These are phyloP conservation scores for Hypomyces rosellus DNA, from an alignment of 2,329 filamentous ascomycete species.

Conservation along the genomic window DNA sequence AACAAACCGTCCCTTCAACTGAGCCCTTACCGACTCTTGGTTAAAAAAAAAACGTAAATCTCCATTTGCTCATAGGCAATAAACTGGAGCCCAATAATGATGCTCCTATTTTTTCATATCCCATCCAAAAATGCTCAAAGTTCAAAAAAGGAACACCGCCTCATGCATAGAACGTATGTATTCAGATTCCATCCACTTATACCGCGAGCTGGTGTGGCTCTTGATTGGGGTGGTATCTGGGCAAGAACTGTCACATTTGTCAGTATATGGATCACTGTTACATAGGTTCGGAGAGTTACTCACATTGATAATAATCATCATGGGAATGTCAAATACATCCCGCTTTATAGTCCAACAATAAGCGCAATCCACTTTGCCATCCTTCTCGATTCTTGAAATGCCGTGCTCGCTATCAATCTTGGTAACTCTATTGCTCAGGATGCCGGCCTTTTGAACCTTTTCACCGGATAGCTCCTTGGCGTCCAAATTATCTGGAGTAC, in stretches of 20 bases:
- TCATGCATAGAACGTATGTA: conserved; percentile 11
- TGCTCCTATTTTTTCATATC: not conserved
- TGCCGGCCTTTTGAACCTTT: conserved; percentile 37
- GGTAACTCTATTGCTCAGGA: conserved; percentile 53
- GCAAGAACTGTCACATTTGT: conserved; percentile 44
- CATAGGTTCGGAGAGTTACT: conserved; percentile 37
- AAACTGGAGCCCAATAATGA: not conserved
- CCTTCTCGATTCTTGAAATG: conserved; percentile 74
- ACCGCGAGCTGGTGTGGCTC: conserved; percentile 51
- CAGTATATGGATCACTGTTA: conserved; percentile 9
- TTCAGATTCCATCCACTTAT: conserved; percentile 21
- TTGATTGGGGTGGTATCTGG: conserved; percentile 53
- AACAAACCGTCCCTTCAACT: not conserved
- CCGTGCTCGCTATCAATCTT: conserved; percentile 67
- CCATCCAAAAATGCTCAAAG: not conserved
- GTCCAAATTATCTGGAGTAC: conserved; percentile 57
- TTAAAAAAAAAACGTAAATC: not conserved
- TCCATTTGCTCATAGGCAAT: not conserved
- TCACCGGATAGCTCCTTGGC: conserved; percentile 36
- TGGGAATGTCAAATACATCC: conserved; percentile 96
- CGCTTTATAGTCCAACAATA: conserved; percentile 97
- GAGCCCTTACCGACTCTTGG: not conserved
- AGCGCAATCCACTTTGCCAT: conserved; percentile 89
- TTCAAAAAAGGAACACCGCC: conserved; percentile 12
- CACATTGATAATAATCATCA: conserved; percentile 98